phyloP scores from a whole-genome alignment of 305 asterid genomes.

The Rubia balearica region DNA sequence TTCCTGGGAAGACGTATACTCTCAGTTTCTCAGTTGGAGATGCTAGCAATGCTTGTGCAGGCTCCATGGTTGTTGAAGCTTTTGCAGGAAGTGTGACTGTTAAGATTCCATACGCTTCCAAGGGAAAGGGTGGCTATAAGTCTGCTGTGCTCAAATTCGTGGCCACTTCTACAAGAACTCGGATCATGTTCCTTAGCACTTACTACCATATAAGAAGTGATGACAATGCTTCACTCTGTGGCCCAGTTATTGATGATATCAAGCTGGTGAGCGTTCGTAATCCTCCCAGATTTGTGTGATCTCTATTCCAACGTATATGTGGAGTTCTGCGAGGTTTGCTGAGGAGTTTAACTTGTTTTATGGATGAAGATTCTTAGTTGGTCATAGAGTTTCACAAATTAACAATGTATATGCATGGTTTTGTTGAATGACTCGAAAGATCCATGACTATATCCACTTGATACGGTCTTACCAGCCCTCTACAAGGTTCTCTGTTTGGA shows the following conservation, averaged over 20 bases:
- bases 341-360: too few species aligned
- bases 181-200: constrained; percentile 85
- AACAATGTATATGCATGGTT: not conserved
- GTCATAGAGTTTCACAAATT: not conserved
- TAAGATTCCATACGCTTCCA: constrained; percentile 73
- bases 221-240: constrained; percentile 85
- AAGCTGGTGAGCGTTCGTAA: constrained; percentile 67
- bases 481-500: not conserved
- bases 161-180: constrained; percentile 49
- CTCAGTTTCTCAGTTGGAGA: constrained; percentile 82
- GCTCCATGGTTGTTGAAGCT: constrained; percentile 89
- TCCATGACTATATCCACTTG: not conserved
- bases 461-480: not conserved
- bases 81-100: constrained; percentile 71
- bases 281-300: constrained; percentile 42
- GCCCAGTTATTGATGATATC: constrained; percentile 81
- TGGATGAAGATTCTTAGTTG: too few species aligned
- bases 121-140: constrained; percentile 83
- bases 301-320: not conserved
- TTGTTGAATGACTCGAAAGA: not conserved
- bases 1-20: constrained; percentile 51
- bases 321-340: constrained; percentile 11
- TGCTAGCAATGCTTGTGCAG: constrained; percentile 82
- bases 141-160: constrained; percentile 64
- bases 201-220: constrained; percentile 78